These are phyloP conservation scores for Fusarium phyllophilum DNA, from an alignment of 2,329 filamentous ascomycete genomes.

Conservation along the genomic window DNA sequence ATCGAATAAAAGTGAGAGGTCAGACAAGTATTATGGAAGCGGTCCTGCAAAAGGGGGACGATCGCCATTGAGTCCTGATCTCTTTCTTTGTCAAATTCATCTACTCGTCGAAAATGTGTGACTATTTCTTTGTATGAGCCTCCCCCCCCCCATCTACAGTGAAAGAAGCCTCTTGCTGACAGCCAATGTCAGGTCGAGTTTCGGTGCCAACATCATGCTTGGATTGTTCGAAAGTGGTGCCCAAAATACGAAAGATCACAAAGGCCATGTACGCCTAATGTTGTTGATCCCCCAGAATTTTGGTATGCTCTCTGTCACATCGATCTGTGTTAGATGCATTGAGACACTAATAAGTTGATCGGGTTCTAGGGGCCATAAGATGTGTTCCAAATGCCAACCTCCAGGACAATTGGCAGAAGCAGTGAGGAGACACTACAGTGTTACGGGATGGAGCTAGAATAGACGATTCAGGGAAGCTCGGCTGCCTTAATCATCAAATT, in stretches of 20 bases:
- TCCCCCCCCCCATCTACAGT: not conserved
- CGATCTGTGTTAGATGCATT: not conserved
- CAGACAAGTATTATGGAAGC: not conserved
- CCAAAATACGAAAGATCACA: constrained; percentile 36
- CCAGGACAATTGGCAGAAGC: constrained; percentile 32
- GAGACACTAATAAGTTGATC: constrained; percentile 3
- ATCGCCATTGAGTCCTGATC: not conserved
- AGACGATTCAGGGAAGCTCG: not conserved
- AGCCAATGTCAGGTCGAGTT: constrained; percentile 36
- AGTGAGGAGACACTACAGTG: constrained; percentile 30
- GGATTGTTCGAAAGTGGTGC: constrained; percentile 42
- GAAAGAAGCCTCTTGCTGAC: not conserved
- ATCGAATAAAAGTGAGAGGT: constrained; percentile 2
- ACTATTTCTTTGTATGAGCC: constrained; percentile 39
- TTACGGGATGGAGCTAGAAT: constrained; percentile 5
- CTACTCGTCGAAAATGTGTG: constrained; percentile 30
- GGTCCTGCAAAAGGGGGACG: constrained; percentile 8
- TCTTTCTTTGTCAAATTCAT: not conserved
- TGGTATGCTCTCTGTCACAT: constrained; percentile 27
- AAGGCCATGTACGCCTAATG: constrained; percentile 36
- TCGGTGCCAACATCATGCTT: constrained; percentile 38
- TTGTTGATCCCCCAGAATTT: constrained; percentile 40
- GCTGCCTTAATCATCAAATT: not conserved
- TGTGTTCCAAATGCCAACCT: constrained; percentile 37
- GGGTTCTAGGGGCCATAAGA: constrained; percentile 22